phyloP scores from a whole-genome alignment of 768 basidiomycete genomes.

The Guyanaporus albipodus region DNA sequence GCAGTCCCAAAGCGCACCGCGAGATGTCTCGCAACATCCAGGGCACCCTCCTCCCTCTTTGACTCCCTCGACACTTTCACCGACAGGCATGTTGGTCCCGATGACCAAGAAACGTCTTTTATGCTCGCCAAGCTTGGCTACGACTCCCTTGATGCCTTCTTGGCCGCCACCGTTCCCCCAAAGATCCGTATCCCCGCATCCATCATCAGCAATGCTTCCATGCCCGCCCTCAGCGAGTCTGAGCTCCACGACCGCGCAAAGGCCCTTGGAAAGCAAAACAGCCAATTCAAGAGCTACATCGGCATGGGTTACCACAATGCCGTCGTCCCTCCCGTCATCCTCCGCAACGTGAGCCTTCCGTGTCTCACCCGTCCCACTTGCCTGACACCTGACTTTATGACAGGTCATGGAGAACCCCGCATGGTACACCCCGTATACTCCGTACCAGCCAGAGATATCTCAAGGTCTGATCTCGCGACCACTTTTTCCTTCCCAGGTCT shows the following conservation, averaged over 20 bases:
- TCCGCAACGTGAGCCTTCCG: slow-evolving; percentile 69
- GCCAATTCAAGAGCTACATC: slow-evolving; percentile 87
- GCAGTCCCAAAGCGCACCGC: slow-evolving; percentile 25
- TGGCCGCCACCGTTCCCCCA: slow-evolving; percentile 75
- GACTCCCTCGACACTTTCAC: slow-evolving; percentile 86
- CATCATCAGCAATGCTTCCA: slow-evolving; percentile 60
- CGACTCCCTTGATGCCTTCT: slow-evolving; percentile 83
- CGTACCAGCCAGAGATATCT: slow-evolving; percentile 97
- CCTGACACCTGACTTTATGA: slow-evolving; percentile 6
- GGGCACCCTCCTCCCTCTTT: slow-evolving; percentile 62
- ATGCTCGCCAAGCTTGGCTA: slow-evolving; percentile 89
- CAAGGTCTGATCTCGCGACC: slow-evolving; percentile 60
- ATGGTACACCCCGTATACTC: slow-evolving; percentile 97
- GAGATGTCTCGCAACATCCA: slow-evolving; percentile 55
- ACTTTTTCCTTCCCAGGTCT: slow-evolving; percentile 2
- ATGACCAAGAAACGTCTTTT: slow-evolving; percentile 66
- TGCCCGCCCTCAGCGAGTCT: slow-evolving; percentile 79
- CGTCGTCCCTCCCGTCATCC: slow-evolving; percentile 91
- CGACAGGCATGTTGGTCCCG: slow-evolving; percentile 90
- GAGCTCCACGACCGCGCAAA: slow-evolving; percentile 76
- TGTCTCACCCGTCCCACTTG: background rate
- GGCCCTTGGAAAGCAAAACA: slow-evolving; percentile 73
- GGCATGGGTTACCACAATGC: slow-evolving; percentile 98
- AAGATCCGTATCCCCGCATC: slow-evolving; percentile 68
- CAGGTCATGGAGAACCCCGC: slow-evolving; percentile 92